Base-by-base conservation (phyloP, 2,329 filamentous ascomycete genomes). In the Alternaria panax region DNA sequence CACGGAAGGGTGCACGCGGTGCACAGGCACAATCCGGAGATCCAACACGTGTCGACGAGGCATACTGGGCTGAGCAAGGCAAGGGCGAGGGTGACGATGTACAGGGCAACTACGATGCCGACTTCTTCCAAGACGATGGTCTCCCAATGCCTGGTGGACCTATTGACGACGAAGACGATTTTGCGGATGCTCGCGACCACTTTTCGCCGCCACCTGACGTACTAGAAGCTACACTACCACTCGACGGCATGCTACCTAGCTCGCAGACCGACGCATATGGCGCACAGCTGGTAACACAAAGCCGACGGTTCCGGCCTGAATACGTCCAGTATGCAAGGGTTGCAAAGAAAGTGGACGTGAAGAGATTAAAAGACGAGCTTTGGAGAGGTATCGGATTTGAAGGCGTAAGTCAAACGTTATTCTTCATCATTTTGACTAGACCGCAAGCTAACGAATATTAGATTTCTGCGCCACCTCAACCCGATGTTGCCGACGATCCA, bases 41-140 rank as follows among this genome's bases (percentile, higher is more conserved):
- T 34, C 80, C 87, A 8, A 86, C 85, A 1, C 87, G 97, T 60
- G 92, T 97, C 83, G 92, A 98, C 73, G 94, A 97, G 79, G 93
- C 91, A 20, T 98, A 96, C 81, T 99, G 95, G 93, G 95, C 95
- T 5, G 85, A 87, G 73, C 70, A 74, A 27, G 66, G 68, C 32
- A 73, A 76, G 3, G 54, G 66, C 53, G 54, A 82, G 51, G 88
- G 90, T 24, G 87, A 88, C 43, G 85, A 80, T 1, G 77, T 85
- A 3, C 83, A 87, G 68, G 93, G 93, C 61, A 90, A 96, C 74
- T 99, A 98, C 78, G 93, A 98, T 76, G 94, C 95, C 59, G 91
- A 98, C 78, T 99, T 98, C 85, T 99, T 98, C 82, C 90, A 95
- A 71, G 95, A 98, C 72, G 92, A 94, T 68, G 90, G 86, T 2